Conservation (phyloP, 176 grass and related monocot genomes). For the Oryza nivara region DNA sequence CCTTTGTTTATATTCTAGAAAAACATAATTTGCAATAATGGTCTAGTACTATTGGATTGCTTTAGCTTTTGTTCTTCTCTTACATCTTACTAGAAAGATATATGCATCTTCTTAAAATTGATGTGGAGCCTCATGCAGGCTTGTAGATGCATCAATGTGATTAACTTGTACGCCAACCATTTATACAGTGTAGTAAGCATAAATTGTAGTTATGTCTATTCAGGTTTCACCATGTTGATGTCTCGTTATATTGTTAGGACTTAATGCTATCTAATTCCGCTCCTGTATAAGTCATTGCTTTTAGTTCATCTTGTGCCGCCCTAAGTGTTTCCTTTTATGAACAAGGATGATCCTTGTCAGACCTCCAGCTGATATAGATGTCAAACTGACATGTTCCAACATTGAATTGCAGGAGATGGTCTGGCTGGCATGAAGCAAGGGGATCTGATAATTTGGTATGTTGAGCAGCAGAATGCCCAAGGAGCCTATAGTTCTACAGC, state of each 20-base stretch:
- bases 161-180: not conserved
- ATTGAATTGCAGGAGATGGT: slow-evolving; percentile 61
- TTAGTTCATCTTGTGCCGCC: not conserved
- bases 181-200: not conserved
- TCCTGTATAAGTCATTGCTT: not conserved
- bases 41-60: not conserved
- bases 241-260: not conserved
- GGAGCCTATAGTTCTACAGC: slow-evolving; percentile 77
- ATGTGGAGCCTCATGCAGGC: not conserved
- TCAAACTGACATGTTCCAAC: not conserved
- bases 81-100: not conserved
- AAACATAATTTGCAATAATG: not conserved
- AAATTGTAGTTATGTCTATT: not conserved
- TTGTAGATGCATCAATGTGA: not conserved
- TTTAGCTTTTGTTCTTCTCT: not conserved
- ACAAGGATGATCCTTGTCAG: not conserved
- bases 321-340: not conserved
- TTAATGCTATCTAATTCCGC: not conserved
- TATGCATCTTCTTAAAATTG: not conserved
- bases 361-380: not conserved
- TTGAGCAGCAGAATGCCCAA: slow-evolving; percentile 89
- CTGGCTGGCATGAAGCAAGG: slow-evolving; percentile 97
- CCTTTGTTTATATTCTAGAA: not conserved
- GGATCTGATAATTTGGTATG: slow-evolving; percentile 88
- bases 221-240: not conserved